Evolutionary conservation across 176 grass and related monocot species (phyloP), one percentile per base, ranked within the genome.

Genomic region (Carex littledalei): DNA sequence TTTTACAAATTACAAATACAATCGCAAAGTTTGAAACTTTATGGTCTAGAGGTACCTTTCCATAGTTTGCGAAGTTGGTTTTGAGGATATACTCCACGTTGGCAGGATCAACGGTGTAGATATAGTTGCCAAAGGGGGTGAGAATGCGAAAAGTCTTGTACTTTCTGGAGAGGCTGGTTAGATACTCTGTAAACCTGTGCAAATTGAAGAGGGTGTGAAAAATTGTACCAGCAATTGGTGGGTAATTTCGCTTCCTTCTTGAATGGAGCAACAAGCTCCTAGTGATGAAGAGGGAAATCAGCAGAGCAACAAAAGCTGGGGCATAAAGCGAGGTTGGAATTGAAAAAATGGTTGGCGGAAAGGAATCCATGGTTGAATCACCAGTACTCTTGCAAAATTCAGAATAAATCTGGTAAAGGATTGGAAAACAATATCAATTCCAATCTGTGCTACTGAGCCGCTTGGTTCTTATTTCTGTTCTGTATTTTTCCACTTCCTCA

Each of bases 1-100:
- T 59, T 59, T 47, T 10, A 47, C 45, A 43, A 43, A 43, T 43
- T 43, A 6, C 41, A 43, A 43, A 43, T 43, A 37, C 35, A 37
- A 37, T 43, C 1, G 5, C 5, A 6, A 43, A 43, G 5, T 1
- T 47, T 47, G 45, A 47, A 10, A 47, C 45, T 47, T 47, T 47
- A 2, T 47, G 45, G 8, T 47, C 8, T 47, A 47, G 8, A 9
- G 45, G 8, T 63, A 86, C 87, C 87, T 94, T 94, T 79, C 91
- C 94, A 78, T 94, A 97, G 86, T 97, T 97, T 47, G 65, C 29
- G 63, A 94, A 97, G 73, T 97, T 97, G 90, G 94, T 92, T 87
- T 84, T 92, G 66, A 97, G 94, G 83, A 97, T 87, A 90, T 94
- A 87, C 67, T 97, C 92, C 7, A 97, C 83, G 71, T 90, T 90